Conservation (phyloP, 257 asterid genomes). For the Cinchona pubescens region DNA sequence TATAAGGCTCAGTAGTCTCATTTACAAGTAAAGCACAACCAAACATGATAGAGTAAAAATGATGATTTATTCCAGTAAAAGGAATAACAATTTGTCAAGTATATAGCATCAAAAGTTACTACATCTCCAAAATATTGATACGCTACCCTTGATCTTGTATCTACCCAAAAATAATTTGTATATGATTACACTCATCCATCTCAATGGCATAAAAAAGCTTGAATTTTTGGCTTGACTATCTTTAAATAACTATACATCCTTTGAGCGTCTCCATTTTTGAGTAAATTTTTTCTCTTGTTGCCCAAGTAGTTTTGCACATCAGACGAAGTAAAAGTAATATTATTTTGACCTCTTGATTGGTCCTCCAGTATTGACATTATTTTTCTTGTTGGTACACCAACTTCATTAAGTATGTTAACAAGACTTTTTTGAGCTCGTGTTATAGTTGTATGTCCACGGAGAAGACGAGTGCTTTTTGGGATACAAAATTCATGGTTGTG, state of each 20-base stretch:
- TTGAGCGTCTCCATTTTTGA: neutral
- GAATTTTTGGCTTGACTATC: neutral
- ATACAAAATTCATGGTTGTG: too few species aligned
- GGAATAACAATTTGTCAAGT: neutral
- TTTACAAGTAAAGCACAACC: too few species aligned
- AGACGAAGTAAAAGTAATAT: too few species aligned
- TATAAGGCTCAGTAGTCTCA: neutral
- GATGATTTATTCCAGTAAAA: slow-evolving; percentile 17
- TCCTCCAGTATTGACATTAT: too few species aligned
- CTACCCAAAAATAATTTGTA: slow-evolving; percentile 17
- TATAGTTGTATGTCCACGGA: too few species aligned
- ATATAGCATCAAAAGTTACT: slow-evolving; percentile 13
- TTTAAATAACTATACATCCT: neutral
- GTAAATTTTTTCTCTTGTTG: too few species aligned
- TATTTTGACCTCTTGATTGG: too few species aligned
- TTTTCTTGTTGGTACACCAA: too few species aligned
- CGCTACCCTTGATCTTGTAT: slow-evolving; percentile 8
- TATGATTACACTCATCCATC: neutral
- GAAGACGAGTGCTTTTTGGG: too few species aligned
- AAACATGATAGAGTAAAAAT: neutral
- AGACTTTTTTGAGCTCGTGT: too few species aligned
- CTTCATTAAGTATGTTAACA: too few species aligned
- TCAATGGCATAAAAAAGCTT: neutral
- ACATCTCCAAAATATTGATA: slow-evolving; percentile 12
- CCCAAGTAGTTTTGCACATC: too few species aligned